Percentiles rank a stretch among this genome's conserved stretches.
Evolutionary conservation across 352 stramenopile species (phyloP).

Genomic region (Phytophthora kernoviae): DNA sequence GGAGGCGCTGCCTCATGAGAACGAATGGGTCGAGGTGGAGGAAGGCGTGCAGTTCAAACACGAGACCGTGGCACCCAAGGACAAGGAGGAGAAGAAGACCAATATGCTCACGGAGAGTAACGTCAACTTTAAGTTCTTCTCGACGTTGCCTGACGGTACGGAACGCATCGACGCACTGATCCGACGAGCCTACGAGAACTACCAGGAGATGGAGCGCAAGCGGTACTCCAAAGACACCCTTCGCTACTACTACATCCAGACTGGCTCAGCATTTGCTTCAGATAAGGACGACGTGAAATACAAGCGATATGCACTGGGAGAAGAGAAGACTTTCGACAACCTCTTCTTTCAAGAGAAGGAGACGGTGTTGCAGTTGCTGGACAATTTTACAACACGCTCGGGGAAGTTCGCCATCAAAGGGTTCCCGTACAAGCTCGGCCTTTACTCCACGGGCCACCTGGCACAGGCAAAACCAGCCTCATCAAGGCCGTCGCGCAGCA

Average conservation of each 20-base stretch:
- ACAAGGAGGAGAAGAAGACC: slow-evolving; percentile 27
- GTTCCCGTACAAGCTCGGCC: slow-evolving; percentile 91
- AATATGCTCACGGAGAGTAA: slow-evolving; percentile 26
- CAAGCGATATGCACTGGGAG: slow-evolving; percentile 82
- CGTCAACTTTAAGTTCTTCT: slow-evolving; percentile 35
- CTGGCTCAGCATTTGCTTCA: slow-evolving; percentile 7
- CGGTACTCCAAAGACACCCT: slow-evolving; percentile 41
- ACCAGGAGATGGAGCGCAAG: slow-evolving; percentile 37
- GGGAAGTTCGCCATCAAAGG: slow-evolving; percentile 89
- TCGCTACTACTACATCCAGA: slow-evolving; percentile 55
- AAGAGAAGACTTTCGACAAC: slow-evolving; percentile 89
- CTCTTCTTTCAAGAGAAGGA: slow-evolving; percentile 90
- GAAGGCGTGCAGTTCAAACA: slow-evolving; percentile 32
- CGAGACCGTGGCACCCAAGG: slow-evolving; percentile 23
- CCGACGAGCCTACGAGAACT: slow-evolving; percentile 35
- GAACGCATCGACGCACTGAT: slow-evolving; percentile 50
- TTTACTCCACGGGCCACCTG: slow-evolving; percentile 86
- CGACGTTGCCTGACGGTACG: slow-evolving; percentile 30
- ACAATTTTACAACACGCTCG: slow-evolving; percentile 69
- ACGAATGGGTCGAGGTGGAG: slow-evolving; percentile 52
- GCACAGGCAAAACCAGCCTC: slow-evolving; percentile 91
- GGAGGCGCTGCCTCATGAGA: slow-evolving; percentile 40
- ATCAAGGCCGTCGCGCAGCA: slow-evolving; percentile 89
- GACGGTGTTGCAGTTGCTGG: slow-evolving; percentile 65
- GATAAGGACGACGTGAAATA: slow-evolving; percentile 28